Evolutionary conservation across 371 early-diverging fungal species (phyloP).

Genomic region (Mucor indicus): DNA sequence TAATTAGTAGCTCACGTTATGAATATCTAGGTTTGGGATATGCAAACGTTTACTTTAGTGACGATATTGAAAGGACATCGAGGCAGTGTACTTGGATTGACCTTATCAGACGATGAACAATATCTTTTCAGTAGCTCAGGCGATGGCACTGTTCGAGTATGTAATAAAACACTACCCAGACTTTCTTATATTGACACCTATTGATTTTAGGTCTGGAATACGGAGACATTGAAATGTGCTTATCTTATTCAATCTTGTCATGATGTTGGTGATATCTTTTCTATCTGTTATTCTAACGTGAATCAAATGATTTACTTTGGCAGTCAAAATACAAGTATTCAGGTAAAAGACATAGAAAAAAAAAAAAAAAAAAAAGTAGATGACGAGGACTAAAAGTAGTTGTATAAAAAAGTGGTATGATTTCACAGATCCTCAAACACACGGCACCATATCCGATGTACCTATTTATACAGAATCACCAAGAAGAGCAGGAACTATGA

Average conservation of each 20-base stretch:
- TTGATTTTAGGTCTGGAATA: constrained; percentile 52
- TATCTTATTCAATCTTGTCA: constrained; percentile 70
- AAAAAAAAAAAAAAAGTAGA: background rate
- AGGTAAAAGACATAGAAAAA: constrained; percentile 34
- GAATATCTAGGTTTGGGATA: constrained; percentile 64
- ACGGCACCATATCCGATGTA: constrained; percentile 34
- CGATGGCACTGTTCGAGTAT: constrained; percentile 30
- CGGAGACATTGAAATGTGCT: constrained; percentile 54
- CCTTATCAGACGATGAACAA: constrained; percentile 50
- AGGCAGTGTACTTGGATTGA: constrained; percentile 66
- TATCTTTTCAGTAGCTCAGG: constrained; percentile 72
- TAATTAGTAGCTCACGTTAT: background rate
- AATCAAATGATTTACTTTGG: constrained; percentile 67
- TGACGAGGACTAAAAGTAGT: too few relatives aligned
- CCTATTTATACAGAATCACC: constrained; percentile 36
- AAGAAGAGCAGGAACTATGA: constrained; percentile 20
- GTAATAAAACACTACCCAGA: too few relatives aligned
- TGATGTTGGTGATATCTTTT: constrained; percentile 77
- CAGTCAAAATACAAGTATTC: constrained; percentile 81
- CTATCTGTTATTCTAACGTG: constrained; percentile 58
- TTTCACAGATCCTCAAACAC: constrained; percentile 51
- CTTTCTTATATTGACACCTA: background rate
- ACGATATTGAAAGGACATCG: constrained; percentile 63
- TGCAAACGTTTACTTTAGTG: constrained; percentile 58
- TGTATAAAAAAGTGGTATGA: constrained; percentile 53